These are phyloP conservation scores for Tetracladium marchalianum DNA, from an alignment of 495 filamentous ascomycete genomes.

Conservation along the genomic window DNA sequence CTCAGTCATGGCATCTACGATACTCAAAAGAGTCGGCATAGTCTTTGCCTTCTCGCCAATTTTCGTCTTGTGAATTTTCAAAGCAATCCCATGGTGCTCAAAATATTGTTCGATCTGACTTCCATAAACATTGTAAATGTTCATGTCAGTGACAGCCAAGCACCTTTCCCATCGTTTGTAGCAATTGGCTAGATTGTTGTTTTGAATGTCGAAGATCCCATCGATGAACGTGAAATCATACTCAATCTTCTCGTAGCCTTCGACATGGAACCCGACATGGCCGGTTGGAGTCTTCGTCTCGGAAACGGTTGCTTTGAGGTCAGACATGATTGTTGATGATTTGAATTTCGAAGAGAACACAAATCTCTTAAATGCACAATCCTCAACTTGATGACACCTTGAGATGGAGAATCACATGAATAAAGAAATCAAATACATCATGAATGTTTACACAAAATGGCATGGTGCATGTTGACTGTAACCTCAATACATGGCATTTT, in stretches of 20 bases:
- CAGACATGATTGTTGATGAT: slow-evolving; percentile 37
- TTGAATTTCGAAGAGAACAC: too few relatives aligned
- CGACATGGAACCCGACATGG: slow-evolving; percentile 44
- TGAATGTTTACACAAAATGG: too few relatives aligned
- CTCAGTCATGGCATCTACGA: slow-evolving; percentile 53
- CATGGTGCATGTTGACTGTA: too few relatives aligned
- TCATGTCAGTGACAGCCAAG: slow-evolving; percentile 50
- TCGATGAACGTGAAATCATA: slow-evolving; percentile 60
- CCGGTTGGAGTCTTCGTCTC: slow-evolving; percentile 31
- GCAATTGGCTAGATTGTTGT: slow-evolving; percentile 42
- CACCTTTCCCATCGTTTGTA: slow-evolving; percentile 48
- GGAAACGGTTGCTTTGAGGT: slow-evolving; percentile 46
- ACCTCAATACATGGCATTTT: too few relatives aligned
- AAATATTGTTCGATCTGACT: slow-evolving; percentile 49
- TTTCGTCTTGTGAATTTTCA: slow-evolving; percentile 52
- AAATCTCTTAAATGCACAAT: too few relatives aligned
- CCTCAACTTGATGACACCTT: too few relatives aligned
- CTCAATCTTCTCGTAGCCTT: slow-evolving; percentile 56
- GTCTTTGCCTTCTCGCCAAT: slow-evolving; percentile 59
- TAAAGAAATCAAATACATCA: too few relatives aligned
- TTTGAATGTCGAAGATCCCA: slow-evolving; percentile 43
- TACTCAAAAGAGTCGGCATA: slow-evolving; percentile 46
- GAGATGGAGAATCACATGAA: too few relatives aligned
- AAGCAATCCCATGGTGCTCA: slow-evolving; percentile 36
- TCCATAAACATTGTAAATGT: slow-evolving; percentile 50